Evolutionary conservation across 1,139 yeast species (phyloP).

Genomic region (Yamadazyma dendronema): DNA sequence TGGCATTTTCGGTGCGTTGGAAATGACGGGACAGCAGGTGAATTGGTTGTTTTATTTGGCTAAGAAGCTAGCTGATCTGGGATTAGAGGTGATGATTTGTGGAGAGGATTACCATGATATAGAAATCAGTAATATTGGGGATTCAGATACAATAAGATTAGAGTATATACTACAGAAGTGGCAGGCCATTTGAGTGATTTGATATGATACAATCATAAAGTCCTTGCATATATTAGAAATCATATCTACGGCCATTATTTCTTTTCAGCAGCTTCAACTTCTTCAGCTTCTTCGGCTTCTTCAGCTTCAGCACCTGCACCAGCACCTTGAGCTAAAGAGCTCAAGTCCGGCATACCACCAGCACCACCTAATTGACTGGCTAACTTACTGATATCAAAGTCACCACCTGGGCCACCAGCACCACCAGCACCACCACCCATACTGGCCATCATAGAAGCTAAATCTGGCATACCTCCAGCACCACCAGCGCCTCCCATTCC

Average conservation of each 20-base stretch:
- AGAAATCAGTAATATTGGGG: not conserved
- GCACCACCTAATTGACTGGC: constrained; percentile 48
- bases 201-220: not conserved
- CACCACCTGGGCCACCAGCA: constrained; percentile 30
- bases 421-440: constrained; percentile 34
- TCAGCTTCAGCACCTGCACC: constrained; percentile 30
- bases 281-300: constrained; percentile 32
- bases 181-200: too few species aligned
- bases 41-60: not conserved
- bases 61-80: not conserved
- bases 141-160: not conserved
- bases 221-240: not conserved
- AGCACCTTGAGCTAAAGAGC: constrained; percentile 17
- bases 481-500: constrained; percentile 28
- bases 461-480: constrained; percentile 19
- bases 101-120: not conserved
- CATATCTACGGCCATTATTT: constrained; percentile 16
- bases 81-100: not conserved
- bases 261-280: constrained; percentile 27
- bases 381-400: constrained; percentile 36
- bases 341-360: constrained; percentile 20
- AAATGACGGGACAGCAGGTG: not conserved
- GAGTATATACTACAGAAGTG: constrained; percentile 1
- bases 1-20: constrained; percentile 12
- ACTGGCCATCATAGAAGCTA: constrained; percentile 24